phyloP scores from a whole-genome alignment of 495 filamentous ascomycete species.

The Aspergillus saccharolyticus region DNA sequence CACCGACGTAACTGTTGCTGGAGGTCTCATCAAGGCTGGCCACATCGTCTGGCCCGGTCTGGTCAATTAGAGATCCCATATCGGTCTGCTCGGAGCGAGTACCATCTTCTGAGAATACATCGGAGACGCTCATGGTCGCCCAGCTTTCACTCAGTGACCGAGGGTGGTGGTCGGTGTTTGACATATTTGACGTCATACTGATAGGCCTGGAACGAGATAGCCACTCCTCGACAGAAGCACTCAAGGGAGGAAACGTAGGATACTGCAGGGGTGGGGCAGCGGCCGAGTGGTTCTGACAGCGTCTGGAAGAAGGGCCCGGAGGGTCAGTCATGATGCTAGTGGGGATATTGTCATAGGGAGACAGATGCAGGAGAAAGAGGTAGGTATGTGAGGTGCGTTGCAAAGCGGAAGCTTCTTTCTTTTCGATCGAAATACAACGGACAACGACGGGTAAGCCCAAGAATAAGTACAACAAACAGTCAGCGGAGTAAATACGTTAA shows the following conservation, averaged over 20 bases:
- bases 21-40: constrained; percentile 42
- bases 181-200: constrained; percentile 36
- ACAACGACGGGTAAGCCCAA: constrained; percentile 15
- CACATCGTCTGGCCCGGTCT: constrained; percentile 42
- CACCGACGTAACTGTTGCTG: constrained; percentile 35
- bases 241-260: constrained; percentile 42
- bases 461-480: constrained; percentile 10
- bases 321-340: constrained; percentile 37
- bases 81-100: constrained; percentile 44
- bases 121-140: constrained; percentile 43
- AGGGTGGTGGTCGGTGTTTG: constrained; percentile 15
- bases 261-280: constrained; percentile 36
- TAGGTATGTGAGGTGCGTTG: constrained; percentile 8
- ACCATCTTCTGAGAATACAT: constrained; percentile 43
- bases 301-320: constrained; percentile 33
- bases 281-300: constrained; percentile 22
- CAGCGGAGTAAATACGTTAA: constrained; percentile 16
- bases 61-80: constrained; percentile 41
- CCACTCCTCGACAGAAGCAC: constrained; percentile 46
- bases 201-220: constrained; percentile 42
- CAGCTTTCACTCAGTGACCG: constrained; percentile 44
- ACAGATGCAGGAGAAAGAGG: constrained; percentile 11
- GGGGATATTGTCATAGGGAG: constrained; percentile 21
- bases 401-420: constrained; percentile 7
- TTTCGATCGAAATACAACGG: constrained; percentile 16